Evolutionary conservation across 2,329 filamentous ascomycete species (phyloP), one percentile per base, ranked within the genome.

Genomic region (Pseudogymnoascus sp.): DNA sequence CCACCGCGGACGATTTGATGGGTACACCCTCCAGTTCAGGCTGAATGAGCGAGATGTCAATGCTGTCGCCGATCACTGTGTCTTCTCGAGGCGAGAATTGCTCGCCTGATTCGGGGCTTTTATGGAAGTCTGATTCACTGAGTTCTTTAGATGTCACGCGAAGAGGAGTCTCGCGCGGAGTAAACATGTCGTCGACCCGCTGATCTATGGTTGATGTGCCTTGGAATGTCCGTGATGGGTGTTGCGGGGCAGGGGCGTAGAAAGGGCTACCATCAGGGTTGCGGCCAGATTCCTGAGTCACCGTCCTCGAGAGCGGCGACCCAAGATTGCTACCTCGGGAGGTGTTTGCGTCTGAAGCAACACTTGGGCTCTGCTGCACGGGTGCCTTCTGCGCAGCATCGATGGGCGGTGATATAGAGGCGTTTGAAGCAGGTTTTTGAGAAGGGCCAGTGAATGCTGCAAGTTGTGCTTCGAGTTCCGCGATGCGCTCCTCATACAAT

Each of bases 21-120:
- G 80, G 78, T 60, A 86, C 81, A 6, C 83, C 83, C 69, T 86
- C 84, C n/a, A 86, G 73, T 31, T 80, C 79, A 2, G 83, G 81
- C 66, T 85, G 79, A 26, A 85, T 81, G 64, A 81, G 78, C 45
- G 81, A 78, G 8, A 86, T 80, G 63, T 86, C 83, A 60, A 86
- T 82, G 29, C 80, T 76, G 26, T 72, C 69, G 16, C 61, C 45
- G 19, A 70, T 69, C 2, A 64, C 33, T n/a, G 60, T 60, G 14
- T 67, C 63, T 19, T 68, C 64, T 23, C 14, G 23, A 29, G 68
- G 65, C 11, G 65, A 66, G 21, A 68, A 63, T 1, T 66, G 59
- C 14, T 23, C 37, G 3, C 66, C 66, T 23, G 33, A 37, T 4
- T 37, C 37, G 33, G 58, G 58, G 58, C 33, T 37, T n/a, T 37